Base-by-base conservation (phyloP, 1,284 basidiomycete species). In the Cryptococcus sp. region DNA sequence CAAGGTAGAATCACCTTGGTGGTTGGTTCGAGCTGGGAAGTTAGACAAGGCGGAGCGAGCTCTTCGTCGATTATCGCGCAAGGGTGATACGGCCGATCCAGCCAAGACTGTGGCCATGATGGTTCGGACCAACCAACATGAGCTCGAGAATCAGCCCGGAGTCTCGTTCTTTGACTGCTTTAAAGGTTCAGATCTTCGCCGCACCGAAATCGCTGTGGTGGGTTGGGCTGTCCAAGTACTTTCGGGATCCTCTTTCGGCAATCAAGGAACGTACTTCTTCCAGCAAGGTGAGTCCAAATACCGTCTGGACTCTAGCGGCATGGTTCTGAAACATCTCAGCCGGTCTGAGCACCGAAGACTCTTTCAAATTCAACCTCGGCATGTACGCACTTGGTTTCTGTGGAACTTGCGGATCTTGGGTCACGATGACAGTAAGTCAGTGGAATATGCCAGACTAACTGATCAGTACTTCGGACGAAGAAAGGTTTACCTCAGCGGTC, bases 101-200 rank as follows among this genome's bases (percentile, higher is more conserved):
- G 54, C 44, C 37, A 56, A 60, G 24, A 56, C 53, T 3, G 56
- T 60, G 14, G 60, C 64, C 13, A 59, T 63, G 57, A 68, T 68
- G 55, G 59, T 59, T 10, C 55, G 55, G 25, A 61, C 57, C 21
- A 56, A 55, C 45, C 50, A 62, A 47, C 43, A 56, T 41, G 60
- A 62, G 42, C 68, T 67, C 56, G 53, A 57, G 10, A 55, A 62
- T n/a, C 53, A 55, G 14, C 57, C 53, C 5, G 75, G 75, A 4
- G 49, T 52, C 7, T 48, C 46, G 10, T 77, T 73, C 60, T 44
- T 62, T 23, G 77, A 79, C 59, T 79, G 78, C 65, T 78, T 80
- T 74, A 66, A 64, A 42, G 71, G 64, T 19, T 50, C 55, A 25
- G 57, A 72, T 52, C 60, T 58, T 14, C 62, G 69, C 36, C 59